Evolutionary conservation across 225 moss, liverwort and hornwort genomes (phyloP), one percentile per base, ranked within the genome.

Genomic region (Sphagnum contortum): DNA sequence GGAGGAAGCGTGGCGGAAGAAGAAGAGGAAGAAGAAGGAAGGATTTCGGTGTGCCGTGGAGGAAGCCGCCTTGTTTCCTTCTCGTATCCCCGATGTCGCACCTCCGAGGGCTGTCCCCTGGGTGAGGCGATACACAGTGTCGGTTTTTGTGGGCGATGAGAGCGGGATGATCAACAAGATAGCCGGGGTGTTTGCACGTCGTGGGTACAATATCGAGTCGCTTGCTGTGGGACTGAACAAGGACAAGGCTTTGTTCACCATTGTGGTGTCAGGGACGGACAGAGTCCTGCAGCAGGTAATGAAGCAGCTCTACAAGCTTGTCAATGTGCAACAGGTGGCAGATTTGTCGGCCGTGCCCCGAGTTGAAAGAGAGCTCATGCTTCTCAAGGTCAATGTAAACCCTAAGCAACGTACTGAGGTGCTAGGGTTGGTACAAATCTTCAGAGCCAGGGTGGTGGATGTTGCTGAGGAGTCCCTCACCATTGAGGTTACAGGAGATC

Each of bases 121-220:
- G 83, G 79, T 93, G 64, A 87, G 92, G 62, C 89, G 92, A 70
- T 90, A 92, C 66, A 93, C 96, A 0, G 88, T 98, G 64, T 98
- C 96, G 14, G 92, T 98, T 48, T 98, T 89, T 53, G 96, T 93
- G 13, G 96, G 96, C 60, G 96, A 98, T 57, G 96, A 91, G 74
- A 98, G 93, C 69, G 93, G 96, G 72, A 98, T 98, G 92, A 92
- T 98, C 68, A 98, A 98, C 70, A 81, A 92, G 69, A 93, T 92
- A 57, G 93, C 96, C 9, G 96, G 96, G 9, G 96, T 98, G 44
- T 78, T 98, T 76, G 90, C 96, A 5, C 81, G 93, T 4, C 82
- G 96, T 56, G 96, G 96, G 10, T 98, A 93, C 74, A 93, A 98
- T 72, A 98, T 98, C 56, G 96, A 98, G 71, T 98, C 93, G 2